phyloP scores from a whole-genome alignment of 2,329 filamentous ascomycete species.

The Stemphylium lycopersici region DNA sequence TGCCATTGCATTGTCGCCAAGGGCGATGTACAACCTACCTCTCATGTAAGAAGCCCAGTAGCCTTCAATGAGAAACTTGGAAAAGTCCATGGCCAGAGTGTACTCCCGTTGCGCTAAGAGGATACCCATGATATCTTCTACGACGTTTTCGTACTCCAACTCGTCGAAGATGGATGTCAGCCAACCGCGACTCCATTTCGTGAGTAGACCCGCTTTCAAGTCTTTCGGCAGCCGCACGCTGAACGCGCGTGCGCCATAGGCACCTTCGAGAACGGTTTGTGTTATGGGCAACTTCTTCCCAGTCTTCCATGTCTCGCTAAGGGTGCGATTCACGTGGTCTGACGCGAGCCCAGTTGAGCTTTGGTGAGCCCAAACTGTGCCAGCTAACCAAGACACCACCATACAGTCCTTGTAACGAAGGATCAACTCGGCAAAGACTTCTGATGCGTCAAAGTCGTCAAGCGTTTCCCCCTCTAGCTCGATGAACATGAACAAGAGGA shows the following conservation, averaged over 20 bases:
- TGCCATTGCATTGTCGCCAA: constrained; percentile 75
- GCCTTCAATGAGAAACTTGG: constrained; percentile 66
- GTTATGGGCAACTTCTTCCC: constrained; percentile 40
- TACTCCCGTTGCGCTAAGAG: constrained; percentile 52
- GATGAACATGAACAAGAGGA: constrained; percentile 76
- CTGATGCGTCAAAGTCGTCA: constrained; percentile 65
- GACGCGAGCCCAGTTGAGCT: constrained; percentile 37
- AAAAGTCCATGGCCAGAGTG: constrained; percentile 65
- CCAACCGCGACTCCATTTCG: constrained; percentile 56
- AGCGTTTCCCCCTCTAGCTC: constrained; percentile 75
- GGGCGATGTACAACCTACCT: constrained; percentile 76
- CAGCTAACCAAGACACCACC: constrained; percentile 45
- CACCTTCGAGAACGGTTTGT: constrained; percentile 46
- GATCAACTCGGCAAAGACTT: constrained; percentile 71
- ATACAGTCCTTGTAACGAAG: constrained; percentile 45
- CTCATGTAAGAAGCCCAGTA: constrained; percentile 77
- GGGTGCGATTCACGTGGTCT: constrained; percentile 27
- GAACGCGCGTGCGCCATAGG: constrained; percentile 41
- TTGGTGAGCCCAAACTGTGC: constrained; percentile 43
- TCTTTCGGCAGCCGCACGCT: constrained; percentile 36
- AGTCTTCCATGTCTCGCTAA: constrained; percentile 34
- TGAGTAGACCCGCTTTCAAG: constrained; percentile 44
- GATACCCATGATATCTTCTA: constrained; percentile 53
- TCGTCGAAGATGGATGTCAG: constrained; percentile 48
- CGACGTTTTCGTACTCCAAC: constrained; percentile 43